These are phyloP conservation scores for Lentinula sp. DNA, from an alignment of 768 basidiomycete species.

Conservation along the genomic window DNA sequence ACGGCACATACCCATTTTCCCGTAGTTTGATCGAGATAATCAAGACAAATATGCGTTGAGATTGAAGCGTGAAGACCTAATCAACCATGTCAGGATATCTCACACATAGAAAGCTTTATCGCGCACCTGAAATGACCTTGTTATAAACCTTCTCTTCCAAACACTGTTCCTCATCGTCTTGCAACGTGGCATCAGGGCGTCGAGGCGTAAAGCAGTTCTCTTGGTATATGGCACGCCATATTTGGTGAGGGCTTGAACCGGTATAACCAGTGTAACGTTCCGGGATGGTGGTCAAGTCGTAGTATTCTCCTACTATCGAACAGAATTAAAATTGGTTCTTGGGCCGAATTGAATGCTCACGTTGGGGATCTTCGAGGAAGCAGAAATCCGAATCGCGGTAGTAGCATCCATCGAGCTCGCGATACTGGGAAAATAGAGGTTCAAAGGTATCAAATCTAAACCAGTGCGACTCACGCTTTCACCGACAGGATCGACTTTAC, in stretches of 20 bases:
- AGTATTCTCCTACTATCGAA: slow-evolving; percentile 79
- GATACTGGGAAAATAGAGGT: slow-evolving; percentile 33
- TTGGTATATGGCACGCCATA: slow-evolving; percentile 96
- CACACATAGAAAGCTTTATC: background rate
- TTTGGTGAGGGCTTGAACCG: slow-evolving; percentile 76
- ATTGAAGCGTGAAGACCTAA: slow-evolving; percentile 92
- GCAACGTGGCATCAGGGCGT: slow-evolving; percentile 51
- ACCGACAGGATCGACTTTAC: slow-evolving; percentile 63
- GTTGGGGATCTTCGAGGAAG: slow-evolving; percentile 86
- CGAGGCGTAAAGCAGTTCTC: slow-evolving; percentile 96
- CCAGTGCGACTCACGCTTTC: slow-evolving; percentile 40
- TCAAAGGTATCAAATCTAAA: background rate
- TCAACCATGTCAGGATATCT: background rate
- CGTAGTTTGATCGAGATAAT: slow-evolving; percentile 84
- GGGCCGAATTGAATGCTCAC: slow-evolving; percentile 23
- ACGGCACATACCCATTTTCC: slow-evolving; percentile 76
- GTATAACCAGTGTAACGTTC: slow-evolving; percentile 97
- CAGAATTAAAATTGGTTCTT: background rate
- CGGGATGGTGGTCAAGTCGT: slow-evolving; percentile 86
- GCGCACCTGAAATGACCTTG: slow-evolving; percentile 86
- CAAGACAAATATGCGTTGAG: slow-evolving; percentile 91
- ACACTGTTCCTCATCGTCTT: slow-evolving; percentile 57
- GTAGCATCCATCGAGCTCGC: slow-evolving; percentile 79
- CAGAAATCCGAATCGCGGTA: slow-evolving; percentile 96
- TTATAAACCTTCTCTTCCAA: slow-evolving; percentile 96